Evolutionary conservation across 2,329 filamentous ascomycete species (phyloP), one percentile per base, ranked within the genome.

Genomic region (Capronia americana): DNA sequence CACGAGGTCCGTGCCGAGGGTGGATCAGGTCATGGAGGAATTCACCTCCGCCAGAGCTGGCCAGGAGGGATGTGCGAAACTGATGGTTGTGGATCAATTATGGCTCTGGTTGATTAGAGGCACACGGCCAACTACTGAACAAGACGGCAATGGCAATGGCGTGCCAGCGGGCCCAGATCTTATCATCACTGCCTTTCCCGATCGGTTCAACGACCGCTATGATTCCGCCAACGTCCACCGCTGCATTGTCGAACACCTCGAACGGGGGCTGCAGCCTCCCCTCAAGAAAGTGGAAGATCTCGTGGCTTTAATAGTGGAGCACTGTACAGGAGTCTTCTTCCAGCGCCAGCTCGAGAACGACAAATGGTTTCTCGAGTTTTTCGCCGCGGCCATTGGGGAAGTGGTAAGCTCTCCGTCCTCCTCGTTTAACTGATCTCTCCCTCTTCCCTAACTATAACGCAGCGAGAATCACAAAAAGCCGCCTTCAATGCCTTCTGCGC

Each of bases 331-430:
- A 5, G 55, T 63, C 20, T 63, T 63, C 61, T 63, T 63, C 38
- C 61, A 63, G 24, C 61, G 53, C 26, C 61, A 63, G 54, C 61
- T 63, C n/a, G 61, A 63, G 38, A 26, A 32, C 5, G 61, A 63
- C 61, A 63, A 63, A 59, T 63, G 61, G 61, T 63, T 63, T 28
- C 28, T 63, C 54, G 61, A 63, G 46, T 63, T 63, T 54, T 63
- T 60, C 34, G 61, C 61, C 7, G 54, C 61, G 1, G 61, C 61
- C 12, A 61, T 63, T 17, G 55, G 55, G n/a, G 51, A 24, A 34
- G 46, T 63, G 23, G 50, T 53, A 53, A 53, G 50, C 23, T 53
- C 14, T 53, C 14, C 44, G 1, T 23, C 24, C 23, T 53, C 50
- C 26, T 53, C 48, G 11, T 53, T 7, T 12, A 24, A 14, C 23